Conservation (phyloP, 2,329 filamentous ascomycete species). For the Macrophomina tecta region DNA sequence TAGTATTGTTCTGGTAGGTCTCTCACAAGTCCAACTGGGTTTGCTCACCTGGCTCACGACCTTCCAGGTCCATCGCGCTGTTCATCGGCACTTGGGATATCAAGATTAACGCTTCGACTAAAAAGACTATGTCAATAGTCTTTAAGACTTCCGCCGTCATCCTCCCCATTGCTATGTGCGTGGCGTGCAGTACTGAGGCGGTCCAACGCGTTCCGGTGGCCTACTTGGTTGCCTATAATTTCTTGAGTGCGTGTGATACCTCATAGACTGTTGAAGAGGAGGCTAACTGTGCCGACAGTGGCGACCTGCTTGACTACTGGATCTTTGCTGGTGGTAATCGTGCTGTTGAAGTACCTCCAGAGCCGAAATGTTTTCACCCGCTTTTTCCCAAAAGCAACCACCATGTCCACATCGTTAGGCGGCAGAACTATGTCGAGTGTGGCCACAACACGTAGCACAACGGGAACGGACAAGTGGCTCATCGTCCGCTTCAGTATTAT, state of each 20-base stretch:
- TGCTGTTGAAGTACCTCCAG: slow-evolving; percentile 24
- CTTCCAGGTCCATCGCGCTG: slow-evolving; percentile 18
- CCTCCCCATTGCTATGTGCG: slow-evolving; percentile 17
- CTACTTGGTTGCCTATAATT: slow-evolving; percentile 19
- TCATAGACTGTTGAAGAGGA: no score
- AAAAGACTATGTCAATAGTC: slow-evolving; percentile 17
- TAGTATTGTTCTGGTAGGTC: slow-evolving; percentile 26
- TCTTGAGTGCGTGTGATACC: not conserved
- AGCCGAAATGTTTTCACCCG: slow-evolving; percentile 21
- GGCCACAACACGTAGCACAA: not conserved
- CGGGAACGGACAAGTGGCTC: slow-evolving; percentile 25
- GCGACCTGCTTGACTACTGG: slow-evolving; percentile 14
- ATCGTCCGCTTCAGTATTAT: slow-evolving; percentile 23
- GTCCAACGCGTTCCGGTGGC: slow-evolving; percentile 14
- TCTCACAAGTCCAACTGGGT: not conserved
- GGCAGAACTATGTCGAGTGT: slow-evolving; percentile 5
- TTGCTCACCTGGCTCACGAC: not conserved
- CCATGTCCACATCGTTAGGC: slow-evolving; percentile 1
- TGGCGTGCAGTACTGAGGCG: not conserved
- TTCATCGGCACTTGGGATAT: slow-evolving; percentile 27
- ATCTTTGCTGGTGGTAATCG: slow-evolving; percentile 14
- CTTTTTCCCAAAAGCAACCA: slow-evolving; percentile 5
- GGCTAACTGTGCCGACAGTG: not conserved
- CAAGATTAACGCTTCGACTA: slow-evolving; percentile 6
- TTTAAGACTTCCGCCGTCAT: slow-evolving; percentile 15